Conservation (phyloP, 495 filamentous ascomycete genomes). For the Penicillium malachiteum region DNA sequence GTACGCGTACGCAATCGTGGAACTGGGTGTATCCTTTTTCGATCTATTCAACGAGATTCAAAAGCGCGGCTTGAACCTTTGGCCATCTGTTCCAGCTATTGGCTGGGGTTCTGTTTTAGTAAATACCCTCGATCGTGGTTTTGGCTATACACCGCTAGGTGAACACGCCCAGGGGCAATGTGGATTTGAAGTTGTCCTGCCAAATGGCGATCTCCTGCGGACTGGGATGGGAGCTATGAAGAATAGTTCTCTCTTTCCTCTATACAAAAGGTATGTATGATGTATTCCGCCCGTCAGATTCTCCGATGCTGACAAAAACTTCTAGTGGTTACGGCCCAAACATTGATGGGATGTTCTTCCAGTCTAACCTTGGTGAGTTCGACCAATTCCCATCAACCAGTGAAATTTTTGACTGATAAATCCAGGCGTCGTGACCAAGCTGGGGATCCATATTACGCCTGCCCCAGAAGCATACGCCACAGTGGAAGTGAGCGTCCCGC, state of each 20-base stretch:
- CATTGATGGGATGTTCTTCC: not conserved
- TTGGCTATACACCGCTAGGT: slow-evolving; percentile 26
- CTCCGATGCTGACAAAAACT: not conserved
- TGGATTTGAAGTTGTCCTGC: slow-evolving; percentile 8
- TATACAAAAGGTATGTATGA: not conserved
- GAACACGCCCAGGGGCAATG: not conserved
- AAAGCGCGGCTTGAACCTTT: slow-evolving; percentile 45
- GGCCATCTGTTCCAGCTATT: slow-evolving; percentile 51
- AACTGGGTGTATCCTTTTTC: slow-evolving; percentile 53
- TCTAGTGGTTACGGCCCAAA: not conserved
- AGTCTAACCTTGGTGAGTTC: not conserved
- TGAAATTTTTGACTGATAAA: not conserved
- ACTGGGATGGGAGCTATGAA: slow-evolving; percentile 40
- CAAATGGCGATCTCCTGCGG: slow-evolving; percentile 46
- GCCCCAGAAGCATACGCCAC: not conserved
- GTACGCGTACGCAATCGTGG: slow-evolving; percentile 19
- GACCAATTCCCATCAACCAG: not conserved
- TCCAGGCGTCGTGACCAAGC: not conserved
- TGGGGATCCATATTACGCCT: not conserved
- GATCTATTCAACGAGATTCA: slow-evolving; percentile 52
- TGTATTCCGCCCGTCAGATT: not conserved
- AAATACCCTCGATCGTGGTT: slow-evolving; percentile 44
- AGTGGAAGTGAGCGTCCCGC: not conserved
- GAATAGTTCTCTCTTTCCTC: not conserved
- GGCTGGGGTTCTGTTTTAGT: slow-evolving; percentile 58